These are phyloP conservation scores for Spiromastix sp. DNA, from an alignment of 2,329 filamentous ascomycete species.

Conservation along the genomic window DNA sequence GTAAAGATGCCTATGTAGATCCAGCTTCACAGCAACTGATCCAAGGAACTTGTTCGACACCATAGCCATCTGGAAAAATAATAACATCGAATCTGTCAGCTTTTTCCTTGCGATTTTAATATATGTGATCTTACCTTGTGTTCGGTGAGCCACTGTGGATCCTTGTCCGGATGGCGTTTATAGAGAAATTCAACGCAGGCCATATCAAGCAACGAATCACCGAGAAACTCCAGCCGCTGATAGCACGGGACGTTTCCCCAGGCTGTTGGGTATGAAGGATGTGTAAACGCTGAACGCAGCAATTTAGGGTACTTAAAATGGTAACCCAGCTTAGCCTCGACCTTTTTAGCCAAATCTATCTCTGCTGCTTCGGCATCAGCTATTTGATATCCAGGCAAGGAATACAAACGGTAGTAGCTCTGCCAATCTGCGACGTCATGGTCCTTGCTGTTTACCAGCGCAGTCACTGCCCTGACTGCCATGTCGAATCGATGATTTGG, in stretches of 20 bases:
- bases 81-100: conserved; percentile 9
- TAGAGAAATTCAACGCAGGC: conserved; percentile 76
- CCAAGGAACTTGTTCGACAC: conserved; percentile 91
- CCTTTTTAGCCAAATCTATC: conserved; percentile 53
- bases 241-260: conserved; percentile 79
- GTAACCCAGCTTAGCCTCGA: conserved; percentile 52
- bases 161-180: conserved; percentile 61
- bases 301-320: conserved; percentile 66
- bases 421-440: conserved; percentile 60
- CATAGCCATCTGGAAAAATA: conserved; percentile 65
- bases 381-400: conserved; percentile 60
- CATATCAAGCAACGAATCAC: conserved; percentile 81
- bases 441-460: conserved; percentile 55
- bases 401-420: conserved; percentile 64
- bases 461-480: conserved; percentile 47
- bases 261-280: conserved; percentile 66
- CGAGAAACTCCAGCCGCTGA: conserved; percentile 84
- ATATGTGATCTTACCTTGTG: conserved; percentile 68
- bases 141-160: conserved; percentile 94
- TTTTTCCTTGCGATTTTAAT: background rate
- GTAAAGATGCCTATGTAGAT: conserved; percentile 63
- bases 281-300: conserved; percentile 74
- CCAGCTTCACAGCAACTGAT: conserved; percentile 66
- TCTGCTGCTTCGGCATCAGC: conserved; percentile 55
- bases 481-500: conserved; percentile 43